These are phyloP conservation scores for Vigna nakashimae DNA, from an alignment of 306 rosid species.

Conservation along the genomic window DNA sequence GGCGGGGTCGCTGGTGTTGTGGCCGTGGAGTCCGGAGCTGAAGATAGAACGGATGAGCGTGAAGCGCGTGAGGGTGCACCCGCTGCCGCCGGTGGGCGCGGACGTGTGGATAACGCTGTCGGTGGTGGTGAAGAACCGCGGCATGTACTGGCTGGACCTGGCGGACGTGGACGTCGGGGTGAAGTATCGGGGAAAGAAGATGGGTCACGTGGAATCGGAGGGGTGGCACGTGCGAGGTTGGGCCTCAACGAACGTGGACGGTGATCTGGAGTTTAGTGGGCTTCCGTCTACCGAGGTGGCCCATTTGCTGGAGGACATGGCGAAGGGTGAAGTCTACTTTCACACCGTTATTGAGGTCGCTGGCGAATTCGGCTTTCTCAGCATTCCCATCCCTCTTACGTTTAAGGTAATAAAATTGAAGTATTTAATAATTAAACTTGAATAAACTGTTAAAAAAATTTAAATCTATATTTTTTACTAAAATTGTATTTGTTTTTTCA, in stretches of 20 bases:
- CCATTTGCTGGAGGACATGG: conserved; percentile 74
- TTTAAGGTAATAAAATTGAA: conserved; percentile 48
- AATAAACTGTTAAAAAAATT: no score
- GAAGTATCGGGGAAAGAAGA: conserved; percentile 70
- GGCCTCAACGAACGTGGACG: conserved; percentile 68
- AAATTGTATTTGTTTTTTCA: no score
- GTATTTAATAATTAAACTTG: no score
- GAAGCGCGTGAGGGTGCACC: conserved; percentile 58
- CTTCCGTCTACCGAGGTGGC: conserved; percentile 58
- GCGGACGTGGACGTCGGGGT: conserved; percentile 60
- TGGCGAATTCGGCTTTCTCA: conserved; percentile 60
- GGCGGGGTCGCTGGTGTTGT: conserved; percentile 41
- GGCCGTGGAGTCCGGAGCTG: conserved; percentile 71
- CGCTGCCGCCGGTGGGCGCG: conserved; percentile 55
- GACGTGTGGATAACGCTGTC: conserved; percentile 64
- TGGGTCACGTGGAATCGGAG: conserved; percentile 66
- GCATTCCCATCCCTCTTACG: conserved; percentile 47
- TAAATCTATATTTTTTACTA: no score
- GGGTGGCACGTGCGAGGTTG: conserved; percentile 66
- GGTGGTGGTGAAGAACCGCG: conserved; percentile 57
- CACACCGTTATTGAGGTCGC: conserved; percentile 56
- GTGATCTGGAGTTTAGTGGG: conserved; percentile 59
- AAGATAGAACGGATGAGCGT: conserved; percentile 62
- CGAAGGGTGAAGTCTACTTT: conserved; percentile 66
- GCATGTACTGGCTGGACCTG: conserved; percentile 61